Evolutionary conservation across 176 grass and related monocot species (phyloP), one percentile per base, ranked within the genome.

Genomic region (Oryza glumipatula): DNA sequence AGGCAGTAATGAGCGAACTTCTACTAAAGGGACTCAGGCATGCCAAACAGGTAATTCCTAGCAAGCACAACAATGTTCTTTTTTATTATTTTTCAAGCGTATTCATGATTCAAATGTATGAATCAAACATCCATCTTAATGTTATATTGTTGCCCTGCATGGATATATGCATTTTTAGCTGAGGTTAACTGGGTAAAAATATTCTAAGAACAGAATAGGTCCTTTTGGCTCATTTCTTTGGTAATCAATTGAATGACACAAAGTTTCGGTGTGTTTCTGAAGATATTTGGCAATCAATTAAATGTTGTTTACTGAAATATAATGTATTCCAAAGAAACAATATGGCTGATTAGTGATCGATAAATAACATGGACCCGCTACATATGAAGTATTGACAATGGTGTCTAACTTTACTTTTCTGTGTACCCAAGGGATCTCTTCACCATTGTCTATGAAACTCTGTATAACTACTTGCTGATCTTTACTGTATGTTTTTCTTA

Each of bases 21-120:
- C 41, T 93, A 45, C 30, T 81, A 38, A 93, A 95, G 82, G 95
- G 92, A 39, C 84, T 95, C 3, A 12, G 66, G 72, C 78, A 88
- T 88, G 92, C 95, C 85, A 93, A 93, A 88, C 90, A 93, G 91
- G 95, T 95, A 72, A 89, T 80, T 65, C 73, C 76, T 82, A 82
- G 45, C 72, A 72, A 65, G 22, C 41, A 74, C 16, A 71, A 4
- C 21, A 2, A 0, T 52, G 6, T 24, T 4, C 24, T 38, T 44
- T 44, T 30, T 44, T 54, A 32, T 30, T 7, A 10, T 39, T 61
- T 82, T 28, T 72, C n/a, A 24, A 14, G 9, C 11, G 0, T 19
- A 26, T 1, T 4, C 52, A 65, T 82, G 9, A 82, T 54, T 64
- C 44, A 77, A 67, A 47, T 65, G 3, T 61, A 72, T n/a, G 39